Base-by-base conservation (phyloP, 2,329 filamentous ascomycete genomes). In the Fusarium sp. region DNA sequence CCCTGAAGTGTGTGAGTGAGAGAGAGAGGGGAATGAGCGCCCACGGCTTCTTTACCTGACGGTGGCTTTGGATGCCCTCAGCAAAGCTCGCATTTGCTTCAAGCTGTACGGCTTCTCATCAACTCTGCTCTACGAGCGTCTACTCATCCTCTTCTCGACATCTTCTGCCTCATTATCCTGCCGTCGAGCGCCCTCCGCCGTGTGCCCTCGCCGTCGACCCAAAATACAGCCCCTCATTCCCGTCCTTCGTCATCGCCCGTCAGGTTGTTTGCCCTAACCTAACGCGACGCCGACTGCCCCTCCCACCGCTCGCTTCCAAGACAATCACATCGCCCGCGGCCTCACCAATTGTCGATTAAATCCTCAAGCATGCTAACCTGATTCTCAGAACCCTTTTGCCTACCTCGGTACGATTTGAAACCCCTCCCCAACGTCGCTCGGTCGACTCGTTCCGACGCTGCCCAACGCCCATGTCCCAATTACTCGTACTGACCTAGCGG, bases 351-450 rank as follows among this genome's bases (percentile, higher is more conserved):
- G 35, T 32, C 45, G 54, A 32, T 39, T 43, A 52, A 37, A 16
- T 32, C 48, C 37, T 63, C 57, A 60, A 50, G 20, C 65, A 70
- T 70, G 67, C 77, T 79, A 77, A 79, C 70, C 60, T 41, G 25
- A n/a, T 41, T n/a, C 10, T 30, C 79, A 98, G 97, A 99, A 99
- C 91, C 92, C 94, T 83, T 98, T 94, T 91, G 96, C 97, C 91
- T 93, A 97, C 89, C 95, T 99, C 91, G 96, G 97, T 98, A 97
- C 82, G 86, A 83, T 78, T 73, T 73, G 76, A 65, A 56, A 74
- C 61, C 75, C 72, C 41, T 20, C 77, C 69, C 64, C 64, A 69
- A 64, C 68, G 70, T 68, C 70, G 73, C 68, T 74, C 71, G 70
- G 65, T 64, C 74, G 72, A 72, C 64, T 57, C 48, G 20, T 37